Evolutionary conservation across 2,329 filamentous ascomycete genomes (phyloP), one percentile per base, ranked within the genome.

Genomic region (Chaetomium olivaceum): DNA sequence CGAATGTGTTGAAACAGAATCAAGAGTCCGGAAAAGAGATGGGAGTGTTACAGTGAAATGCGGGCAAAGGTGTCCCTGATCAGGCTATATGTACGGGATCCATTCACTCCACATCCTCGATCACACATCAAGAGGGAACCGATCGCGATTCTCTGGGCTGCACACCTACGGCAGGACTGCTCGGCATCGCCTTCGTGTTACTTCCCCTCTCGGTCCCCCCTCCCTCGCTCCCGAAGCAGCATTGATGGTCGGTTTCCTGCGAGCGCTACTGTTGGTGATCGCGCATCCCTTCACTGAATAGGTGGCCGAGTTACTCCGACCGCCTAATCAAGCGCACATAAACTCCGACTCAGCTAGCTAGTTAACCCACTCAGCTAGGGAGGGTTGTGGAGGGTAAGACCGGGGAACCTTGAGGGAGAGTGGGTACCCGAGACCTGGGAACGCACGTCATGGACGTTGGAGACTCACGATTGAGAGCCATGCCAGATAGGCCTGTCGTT

Each of bases 1-100:
- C 46, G 21, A 23, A 8, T 9, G 46, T 48, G 60, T 46, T 61
- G 33, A 61, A 43, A 55, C 59, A 36, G 11, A 51, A 16, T 55
- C 14, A 27, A 14, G 25, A 16, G 14, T 27, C 8, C 21, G 7
- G 19, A 36, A 21, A 39, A 25, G 43, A 50, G 25, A 2, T n/a
- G 21, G 27, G 58, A 14, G 27, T 25, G 58, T 60, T 39, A 27
- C 55, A 58, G 25, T 59, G 7, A 27, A 12, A 8, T 48, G 23
- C 16, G 19, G 46, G 31, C 14, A 27, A 31, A 55, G 43, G 19
- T 43, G 19, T 43, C 11, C 2, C 19, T 50, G 39, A 14, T 25
- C 14, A 27, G 7, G 21, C 46, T 59, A 59, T 59, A 59, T 29
- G 39, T 59, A 46, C 11, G 25, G 39, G 23, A 27, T 25, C 50